Conservation (phyloP, 305 asterid genomes). For the Rubia peregrina region DNA sequence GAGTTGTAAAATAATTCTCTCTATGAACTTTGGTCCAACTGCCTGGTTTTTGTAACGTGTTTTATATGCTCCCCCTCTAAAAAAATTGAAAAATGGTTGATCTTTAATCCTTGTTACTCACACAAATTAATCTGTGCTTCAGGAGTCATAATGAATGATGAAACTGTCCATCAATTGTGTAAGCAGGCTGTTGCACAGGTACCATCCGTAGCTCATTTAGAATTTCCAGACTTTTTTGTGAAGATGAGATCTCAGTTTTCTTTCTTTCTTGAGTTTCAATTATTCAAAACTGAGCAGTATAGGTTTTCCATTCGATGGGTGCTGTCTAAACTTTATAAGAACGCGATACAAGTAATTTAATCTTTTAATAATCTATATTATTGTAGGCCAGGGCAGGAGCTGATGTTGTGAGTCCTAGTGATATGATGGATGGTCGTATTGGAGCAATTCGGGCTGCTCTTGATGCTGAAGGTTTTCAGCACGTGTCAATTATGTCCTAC, state of each 20-base stretch:
- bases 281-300: not conserved
- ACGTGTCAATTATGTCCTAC: constrained; percentile 92
- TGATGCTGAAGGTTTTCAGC: constrained; percentile 84
- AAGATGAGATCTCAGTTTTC: not conserved
- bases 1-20: not conserved
- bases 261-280: not conserved
- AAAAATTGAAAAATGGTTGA: not conserved
- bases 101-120: not conserved
- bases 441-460: constrained; percentile 93
- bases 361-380: not conserved
- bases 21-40: not conserved
- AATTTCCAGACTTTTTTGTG: not conserved
- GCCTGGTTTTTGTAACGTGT: not conserved
- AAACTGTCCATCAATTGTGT: constrained; percentile 90
- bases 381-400: constrained; percentile 94
- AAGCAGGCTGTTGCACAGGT: constrained; percentile 98
- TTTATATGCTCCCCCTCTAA: not conserved
- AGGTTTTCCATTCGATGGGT: not conserved
- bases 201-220: constrained; percentile 7
- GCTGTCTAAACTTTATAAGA: not conserved
- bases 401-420: constrained; percentile 95
- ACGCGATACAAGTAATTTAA: not conserved
- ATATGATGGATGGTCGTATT: constrained; percentile 99
- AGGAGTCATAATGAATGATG: constrained; percentile 97
- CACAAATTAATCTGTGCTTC: constrained; percentile 23